Conservation (phyloP, 768 basidiomycete species). For the Lepiota subincarnata region DNA sequence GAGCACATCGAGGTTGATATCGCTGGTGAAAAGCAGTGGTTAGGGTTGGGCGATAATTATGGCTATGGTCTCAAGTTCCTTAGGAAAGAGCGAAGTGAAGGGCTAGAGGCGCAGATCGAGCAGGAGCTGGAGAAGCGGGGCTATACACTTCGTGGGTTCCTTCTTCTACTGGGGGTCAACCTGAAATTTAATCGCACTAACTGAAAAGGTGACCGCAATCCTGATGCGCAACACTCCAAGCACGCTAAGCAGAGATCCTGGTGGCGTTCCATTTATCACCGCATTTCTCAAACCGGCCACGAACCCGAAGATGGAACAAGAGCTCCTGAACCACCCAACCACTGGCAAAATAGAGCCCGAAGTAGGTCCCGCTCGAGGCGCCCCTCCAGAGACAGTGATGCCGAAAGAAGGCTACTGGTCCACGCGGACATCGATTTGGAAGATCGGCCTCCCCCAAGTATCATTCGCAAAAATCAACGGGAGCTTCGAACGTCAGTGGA, state of each 20-base stretch:
- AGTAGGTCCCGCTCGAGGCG: slow-evolving; percentile 12
- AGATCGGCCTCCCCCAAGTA: slow-evolving; percentile 25
- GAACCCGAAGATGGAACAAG: slow-evolving; percentile 21
- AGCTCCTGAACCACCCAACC: slow-evolving; percentile 5
- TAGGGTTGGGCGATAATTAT: slow-evolving; percentile 43
- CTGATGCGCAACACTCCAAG: slow-evolving; percentile 7
- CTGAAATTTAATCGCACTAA: not conserved
- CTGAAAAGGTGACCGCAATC: not conserved
- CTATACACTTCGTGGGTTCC: slow-evolving; percentile 32
- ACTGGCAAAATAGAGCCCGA: not conserved
- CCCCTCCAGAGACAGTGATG: slow-evolving; percentile 14
- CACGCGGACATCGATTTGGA: slow-evolving; percentile 14
- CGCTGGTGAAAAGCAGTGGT: slow-evolving; percentile 48
- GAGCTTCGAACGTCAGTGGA: slow-evolving; percentile 3
- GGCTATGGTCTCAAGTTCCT: slow-evolving; percentile 38
- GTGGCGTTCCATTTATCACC: slow-evolving; percentile 54
- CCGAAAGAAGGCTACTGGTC: slow-evolving; percentile 9
- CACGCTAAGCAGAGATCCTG: slow-evolving; percentile 33
- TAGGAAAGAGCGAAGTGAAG: slow-evolving; percentile 46
- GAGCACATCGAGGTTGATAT: slow-evolving; percentile 38
- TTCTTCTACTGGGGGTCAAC: not conserved
- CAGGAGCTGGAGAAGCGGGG: slow-evolving; percentile 48
- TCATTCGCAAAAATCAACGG: slow-evolving; percentile 13
- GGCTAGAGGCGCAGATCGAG: slow-evolving; percentile 49
- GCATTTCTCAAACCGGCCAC: slow-evolving; percentile 41